These are phyloP conservation scores for sorghum (Sorghum bicolor) DNA, from an alignment of 176 grass and related monocot genomes.

Conservation along the genomic window DNA sequence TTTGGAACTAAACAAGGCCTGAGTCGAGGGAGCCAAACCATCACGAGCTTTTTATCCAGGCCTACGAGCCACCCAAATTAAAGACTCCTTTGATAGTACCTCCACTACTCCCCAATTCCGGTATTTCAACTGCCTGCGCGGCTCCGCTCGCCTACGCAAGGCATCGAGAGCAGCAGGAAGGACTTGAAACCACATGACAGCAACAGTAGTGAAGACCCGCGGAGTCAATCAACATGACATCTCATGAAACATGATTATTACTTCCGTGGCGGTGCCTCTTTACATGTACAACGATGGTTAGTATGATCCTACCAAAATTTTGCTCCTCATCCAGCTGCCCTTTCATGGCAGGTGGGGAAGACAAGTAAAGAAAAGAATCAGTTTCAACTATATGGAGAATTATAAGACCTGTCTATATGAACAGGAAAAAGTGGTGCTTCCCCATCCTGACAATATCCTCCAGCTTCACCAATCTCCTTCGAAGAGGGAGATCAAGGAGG, in stretches of 20 bases:
- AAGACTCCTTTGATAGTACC: too few relatives aligned
- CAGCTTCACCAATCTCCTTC: slow-evolving; percentile 32
- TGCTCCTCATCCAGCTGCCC: slow-evolving; percentile 13
- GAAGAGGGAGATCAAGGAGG: slow-evolving; percentile 32
- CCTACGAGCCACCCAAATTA: too few relatives aligned
- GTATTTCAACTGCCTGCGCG: not conserved
- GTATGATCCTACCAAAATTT: slow-evolving; percentile 45
- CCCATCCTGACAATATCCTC: slow-evolving; percentile 15
- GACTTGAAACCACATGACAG: not conserved
- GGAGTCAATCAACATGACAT: not conserved
- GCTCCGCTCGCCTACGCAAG: not conserved
- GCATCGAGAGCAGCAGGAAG: not conserved
- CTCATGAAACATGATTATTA: slow-evolving; percentile 1
- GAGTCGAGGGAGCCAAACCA: too few relatives aligned
- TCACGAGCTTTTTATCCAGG: too few relatives aligned
- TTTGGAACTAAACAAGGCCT: too few relatives aligned
- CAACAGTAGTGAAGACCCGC: not conserved
- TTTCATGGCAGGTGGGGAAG: slow-evolving; percentile 1
- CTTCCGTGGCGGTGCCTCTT: slow-evolving; percentile 10
- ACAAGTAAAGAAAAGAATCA: slow-evolving; percentile 33
- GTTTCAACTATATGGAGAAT: slow-evolving; percentile 9
- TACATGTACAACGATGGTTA: slow-evolving; percentile 39
- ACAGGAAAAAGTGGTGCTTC: slow-evolving; percentile 11
- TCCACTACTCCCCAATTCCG: too few relatives aligned
- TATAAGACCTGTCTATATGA: slow-evolving; percentile 22